Evolutionary conservation across 2,329 filamentous ascomycete genomes (phyloP), one percentile per base, ranked within the genome.

Genomic region (Emericellopsis cladophorae): DNA sequence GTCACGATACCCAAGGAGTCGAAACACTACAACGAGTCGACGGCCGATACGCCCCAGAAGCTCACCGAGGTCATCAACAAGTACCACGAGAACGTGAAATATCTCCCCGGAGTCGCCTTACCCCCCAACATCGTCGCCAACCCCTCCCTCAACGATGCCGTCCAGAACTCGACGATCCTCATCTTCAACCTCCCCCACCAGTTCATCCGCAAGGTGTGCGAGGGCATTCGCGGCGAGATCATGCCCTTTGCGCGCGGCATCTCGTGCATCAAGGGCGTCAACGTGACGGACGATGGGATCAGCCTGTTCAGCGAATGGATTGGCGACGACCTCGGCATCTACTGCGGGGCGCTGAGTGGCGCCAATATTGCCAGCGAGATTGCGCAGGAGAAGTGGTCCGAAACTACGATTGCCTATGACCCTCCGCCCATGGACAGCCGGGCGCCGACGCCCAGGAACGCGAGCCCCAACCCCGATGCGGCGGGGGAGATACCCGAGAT

Each of bases 311-410:
- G 85, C 41, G 92, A 98, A 65, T 87, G 83, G 60, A 98, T 98
- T 56, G 89, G 89, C 43, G 79, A 86, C 58, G 81, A 83, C 24
- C 72, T 98, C 16, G 86, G 84, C 46, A 98, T 98, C 59, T 98
- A 98, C 70, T 95, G 89, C 54, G 92, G 92, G 54, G 90, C 92
- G 9, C 74, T 98, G 32, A 94, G 87, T 35, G 92, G 92, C 42
- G 92, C 92, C 53, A 98, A 98, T 67, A 92, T 98, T 54, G 92
- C 93, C 39, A 84, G 75, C 49, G 93, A 98, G 62, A 92, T 98
- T 53, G 92, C 92, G 1, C 76, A 79, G 50, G 92, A 95, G 68
- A 95, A 95, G 61, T 96, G 87, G 75, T 95, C 84, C 45, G 92
- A 96, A 66, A 96, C 92, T 3, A 98, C 90, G 18, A 81, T 98